These are phyloP conservation scores for Xerocomellus amylosporus DNA, from an alignment of 768 basidiomycete genomes.

Conservation along the genomic window DNA sequence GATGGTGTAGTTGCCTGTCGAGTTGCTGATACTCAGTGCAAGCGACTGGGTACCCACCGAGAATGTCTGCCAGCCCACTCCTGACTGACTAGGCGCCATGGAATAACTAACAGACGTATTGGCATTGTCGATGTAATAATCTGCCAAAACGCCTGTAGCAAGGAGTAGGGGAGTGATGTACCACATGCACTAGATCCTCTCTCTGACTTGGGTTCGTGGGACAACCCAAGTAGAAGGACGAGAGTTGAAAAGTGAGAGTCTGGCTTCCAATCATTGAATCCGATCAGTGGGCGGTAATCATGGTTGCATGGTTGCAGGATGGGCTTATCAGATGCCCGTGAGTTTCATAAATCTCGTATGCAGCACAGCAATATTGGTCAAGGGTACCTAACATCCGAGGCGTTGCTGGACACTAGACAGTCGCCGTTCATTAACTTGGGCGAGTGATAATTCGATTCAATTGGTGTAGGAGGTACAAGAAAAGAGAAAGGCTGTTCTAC, in stretches of 20 bases:
- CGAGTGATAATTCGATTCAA: conserved; percentile 1
- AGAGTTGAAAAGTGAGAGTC: not conserved
- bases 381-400: too few relatives aligned
- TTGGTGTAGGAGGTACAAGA: not conserved
- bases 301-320: not conserved
- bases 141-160: conserved; percentile 14
- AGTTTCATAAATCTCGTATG: too few relatives aligned
- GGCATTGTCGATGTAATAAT: conserved; percentile 26
- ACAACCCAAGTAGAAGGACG: not conserved
- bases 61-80: conserved; percentile 12
- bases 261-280: not conserved
- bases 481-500: not conserved
- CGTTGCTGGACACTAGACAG: too few relatives aligned
- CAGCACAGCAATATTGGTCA: too few relatives aligned
- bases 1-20: conserved; percentile 20
- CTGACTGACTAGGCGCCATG: conserved; percentile 13
- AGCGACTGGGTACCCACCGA: not conserved
- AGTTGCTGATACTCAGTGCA: conserved; percentile 9
- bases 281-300: not conserved
- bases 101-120: conserved; percentile 20
- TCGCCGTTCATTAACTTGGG: too few relatives aligned
- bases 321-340: not conserved
- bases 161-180: conserved; percentile 10
- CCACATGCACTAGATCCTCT: conserved; percentile 3
- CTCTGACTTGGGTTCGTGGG: not conserved